Base-by-base conservation (phyloP, 1,139 yeast genomes). In the Candida neerlandica region DNA sequence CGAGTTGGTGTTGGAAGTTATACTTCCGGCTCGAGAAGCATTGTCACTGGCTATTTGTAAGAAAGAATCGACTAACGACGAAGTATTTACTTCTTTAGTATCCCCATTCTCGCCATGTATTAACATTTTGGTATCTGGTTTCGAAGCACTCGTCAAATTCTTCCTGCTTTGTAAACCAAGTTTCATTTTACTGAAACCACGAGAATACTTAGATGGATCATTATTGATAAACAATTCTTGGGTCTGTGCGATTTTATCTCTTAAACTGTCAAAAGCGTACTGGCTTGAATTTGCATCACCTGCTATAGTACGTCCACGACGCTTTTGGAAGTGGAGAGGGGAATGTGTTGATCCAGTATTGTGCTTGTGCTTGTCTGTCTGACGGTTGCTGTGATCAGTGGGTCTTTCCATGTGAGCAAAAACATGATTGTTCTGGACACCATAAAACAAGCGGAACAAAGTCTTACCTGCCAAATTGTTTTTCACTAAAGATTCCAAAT, bases 181-280 rank as follows among this genome's bases (percentile, higher is more conserved):
- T 49, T 68, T 72, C 70, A 73, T 66, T 51, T 64, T 61, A 41
- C 68, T 69, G 30, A 74, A 63, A 1, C 79, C 75, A 38, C 72
- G 64, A 2, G 76, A 63, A 48, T 67, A 67, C 48, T 62, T 57
- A 1, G 74, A 65, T 15, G 60, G 51, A 35, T 72, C 76, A 34
- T 55, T 58, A 26, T 21, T 40, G 4, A 48, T 26, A 14, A 49
- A 45, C 15, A 55, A 26, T 11, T 53, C 55, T 46, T 67, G 73
- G 14, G 61, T 62, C 15, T 57, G 55, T 3, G 68, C 57, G 16
- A 76, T 68, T 15, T 63, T 66, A 47, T 75, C 79, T 44, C 66
- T 66, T 32, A 76, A 64, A 55, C 78, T 73, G 9, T 66, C 59
- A 54, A 75, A 75, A 5, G 56, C 55, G 53, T 72, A 75, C 11